Conservation (phyloP, 2,329 filamentous ascomycete species). For the Huntiella bhutanensis region DNA sequence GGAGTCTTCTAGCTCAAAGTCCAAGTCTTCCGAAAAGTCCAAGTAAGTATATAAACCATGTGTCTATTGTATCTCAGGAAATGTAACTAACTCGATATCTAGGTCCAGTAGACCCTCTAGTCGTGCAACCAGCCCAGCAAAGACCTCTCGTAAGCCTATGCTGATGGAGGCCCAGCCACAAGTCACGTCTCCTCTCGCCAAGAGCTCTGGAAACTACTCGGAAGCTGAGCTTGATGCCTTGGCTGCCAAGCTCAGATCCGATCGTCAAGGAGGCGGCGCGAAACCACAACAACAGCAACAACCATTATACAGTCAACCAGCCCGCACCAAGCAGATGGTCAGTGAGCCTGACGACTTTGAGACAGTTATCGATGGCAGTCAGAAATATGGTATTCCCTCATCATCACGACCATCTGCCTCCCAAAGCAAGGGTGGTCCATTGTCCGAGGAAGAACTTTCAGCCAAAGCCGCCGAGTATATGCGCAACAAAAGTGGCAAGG, state of each 20-base stretch:
- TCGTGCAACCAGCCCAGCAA: no score
- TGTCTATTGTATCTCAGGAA: no score
- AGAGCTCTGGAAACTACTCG: background rate
- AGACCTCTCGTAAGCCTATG: no score
- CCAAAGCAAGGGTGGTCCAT: background rate
- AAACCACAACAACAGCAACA: background rate
- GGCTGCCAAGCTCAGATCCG: background rate
- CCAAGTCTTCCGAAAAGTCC: background rate
- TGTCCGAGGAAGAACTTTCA: background rate
- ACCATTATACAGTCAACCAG: background rate
- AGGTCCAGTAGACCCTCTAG: no score
- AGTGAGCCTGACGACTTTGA: background rate
- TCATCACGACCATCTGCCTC: background rate
- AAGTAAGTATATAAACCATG: background rate
- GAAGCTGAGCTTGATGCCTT: constrained; percentile 1
- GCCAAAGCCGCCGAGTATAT: constrained; percentile 2
- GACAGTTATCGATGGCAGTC: constrained; percentile 4
- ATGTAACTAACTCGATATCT: no score
- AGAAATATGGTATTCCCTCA: constrained; percentile 1
- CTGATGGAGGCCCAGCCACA: no score
- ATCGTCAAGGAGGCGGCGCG: background rate
- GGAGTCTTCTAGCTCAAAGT: background rate
- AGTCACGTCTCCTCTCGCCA: background rate
- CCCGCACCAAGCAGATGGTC: background rate
- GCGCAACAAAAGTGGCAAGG: background rate